These are phyloP conservation scores for Sordariomycetes sp. DNA, from an alignment of 2,329 filamentous ascomycete species.

Conservation along the genomic window DNA sequence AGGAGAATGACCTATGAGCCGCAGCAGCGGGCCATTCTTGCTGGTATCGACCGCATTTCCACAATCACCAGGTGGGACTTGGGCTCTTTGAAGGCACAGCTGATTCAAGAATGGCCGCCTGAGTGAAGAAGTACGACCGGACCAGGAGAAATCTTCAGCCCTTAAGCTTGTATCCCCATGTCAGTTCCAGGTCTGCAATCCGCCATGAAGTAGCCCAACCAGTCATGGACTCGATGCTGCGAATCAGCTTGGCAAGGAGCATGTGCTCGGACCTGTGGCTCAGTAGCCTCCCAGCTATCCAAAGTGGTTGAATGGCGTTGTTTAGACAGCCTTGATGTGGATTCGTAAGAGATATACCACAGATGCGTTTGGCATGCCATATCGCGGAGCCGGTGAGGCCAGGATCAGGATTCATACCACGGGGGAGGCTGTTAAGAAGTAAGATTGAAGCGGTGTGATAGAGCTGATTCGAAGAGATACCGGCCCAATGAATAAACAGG, in stretches of 20 bases:
- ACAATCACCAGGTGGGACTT: slow-evolving; percentile 32
- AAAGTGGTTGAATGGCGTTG: slow-evolving; percentile 49
- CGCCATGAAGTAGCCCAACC: slow-evolving; percentile 46
- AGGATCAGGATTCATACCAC: slow-evolving; percentile 10
- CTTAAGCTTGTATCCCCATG: slow-evolving; percentile 26
- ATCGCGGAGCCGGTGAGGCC: slow-evolving; percentile 24
- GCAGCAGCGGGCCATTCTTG: slow-evolving; percentile 32
- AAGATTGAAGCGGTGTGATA: slow-evolving; percentile 47
- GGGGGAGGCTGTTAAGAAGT: slow-evolving; percentile 27
- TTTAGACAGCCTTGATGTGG: slow-evolving; percentile 45
- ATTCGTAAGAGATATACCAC: slow-evolving; percentile 46
- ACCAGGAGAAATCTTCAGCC: slow-evolving; percentile 1
- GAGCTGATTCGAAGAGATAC: slow-evolving; percentile 47
- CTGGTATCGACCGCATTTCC: slow-evolving; percentile 25
- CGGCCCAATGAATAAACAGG: slow-evolving; percentile 42
- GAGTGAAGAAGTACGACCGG: slow-evolving; percentile 6
- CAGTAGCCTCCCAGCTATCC: slow-evolving; percentile 44
- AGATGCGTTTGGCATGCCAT: slow-evolving; percentile 47
- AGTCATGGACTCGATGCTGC: slow-evolving; percentile 39
- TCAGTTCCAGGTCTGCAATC: slow-evolving; percentile 37
- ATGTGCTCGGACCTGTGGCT: slow-evolving; percentile 37
- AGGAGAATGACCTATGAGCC: slow-evolving; percentile 36
- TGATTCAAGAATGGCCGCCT: slow-evolving; percentile 17
- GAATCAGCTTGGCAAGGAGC: slow-evolving; percentile 31
- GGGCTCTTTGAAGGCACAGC: slow-evolving; percentile 12